A percentile compares a stretch with the other conserved stretches of the same genome.
phyloP scores from a whole-genome alignment of 768 basidiomycete genomes.

The Phlebiopsis gigantea region DNA sequence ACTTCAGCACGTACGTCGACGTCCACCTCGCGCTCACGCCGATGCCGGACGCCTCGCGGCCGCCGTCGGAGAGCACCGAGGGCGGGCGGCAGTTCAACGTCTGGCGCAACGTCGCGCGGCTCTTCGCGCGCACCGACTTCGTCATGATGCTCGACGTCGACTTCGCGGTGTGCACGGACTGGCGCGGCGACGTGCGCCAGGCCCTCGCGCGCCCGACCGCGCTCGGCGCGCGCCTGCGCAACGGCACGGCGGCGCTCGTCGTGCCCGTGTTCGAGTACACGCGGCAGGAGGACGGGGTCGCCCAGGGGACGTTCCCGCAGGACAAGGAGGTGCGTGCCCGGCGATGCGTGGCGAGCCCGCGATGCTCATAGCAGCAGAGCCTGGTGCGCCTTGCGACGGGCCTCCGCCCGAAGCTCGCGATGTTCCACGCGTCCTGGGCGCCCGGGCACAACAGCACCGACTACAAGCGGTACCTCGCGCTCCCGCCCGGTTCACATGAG shows the following conservation, averaged over 20 bases:
- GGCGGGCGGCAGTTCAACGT: constrained; percentile 80
- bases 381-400: constrained; percentile 55
- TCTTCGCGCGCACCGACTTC: constrained; percentile 78
- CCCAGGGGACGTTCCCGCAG: constrained; percentile 55
- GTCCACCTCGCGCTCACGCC: constrained; percentile 82
- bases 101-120: constrained; percentile 82
- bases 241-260: constrained; percentile 68
- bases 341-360: too few relatives aligned
- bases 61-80: constrained; percentile 18
- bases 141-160: constrained; percentile 93
- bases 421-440: constrained; percentile 77
- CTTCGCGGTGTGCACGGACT: constrained; percentile 81
- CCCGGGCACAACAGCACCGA: constrained; percentile 81
- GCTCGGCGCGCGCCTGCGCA: constrained; percentile 18
- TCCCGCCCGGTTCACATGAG: constrained; percentile 48
- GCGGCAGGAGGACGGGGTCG: constrained; percentile 56
- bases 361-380: constrained; percentile 27
- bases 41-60: constrained; percentile 32
- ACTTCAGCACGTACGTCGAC: constrained; percentile 68
- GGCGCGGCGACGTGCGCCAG: constrained; percentile 51
- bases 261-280: constrained; percentile 83
- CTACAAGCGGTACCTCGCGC: constrained; percentile 58
- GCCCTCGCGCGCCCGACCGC: constrained; percentile 19
- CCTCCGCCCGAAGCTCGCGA: constrained; percentile 44
- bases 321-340: constrained; percentile 59